A percentile compares a stretch with the other conserved stretches of the same genome.
Evolutionary conservation across 345 rosid genomes (phyloP).

Genomic region (Limnanthes douglasii): DNA sequence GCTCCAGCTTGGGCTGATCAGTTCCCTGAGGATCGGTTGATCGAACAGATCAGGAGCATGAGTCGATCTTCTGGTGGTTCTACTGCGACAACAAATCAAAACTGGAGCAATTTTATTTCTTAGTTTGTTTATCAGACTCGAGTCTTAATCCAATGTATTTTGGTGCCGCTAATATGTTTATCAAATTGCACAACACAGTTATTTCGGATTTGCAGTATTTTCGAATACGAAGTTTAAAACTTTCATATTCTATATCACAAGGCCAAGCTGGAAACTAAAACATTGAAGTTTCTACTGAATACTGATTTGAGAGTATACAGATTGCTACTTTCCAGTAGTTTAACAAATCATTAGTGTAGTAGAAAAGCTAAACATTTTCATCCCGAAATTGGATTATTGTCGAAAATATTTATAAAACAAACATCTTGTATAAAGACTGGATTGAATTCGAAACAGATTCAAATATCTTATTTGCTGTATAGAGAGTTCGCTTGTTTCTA

Average conservation of each 20-base stretch:
- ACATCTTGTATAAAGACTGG: neutral
- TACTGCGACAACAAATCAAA: no score
- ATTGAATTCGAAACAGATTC: neutral
- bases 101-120: neutral
- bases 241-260: no score
- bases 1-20: slow-evolving; percentile 68
- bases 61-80: slow-evolving; percentile 34
- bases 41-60: slow-evolving; percentile 40
- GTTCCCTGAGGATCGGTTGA: slow-evolving; percentile 67
- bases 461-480: no score
- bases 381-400: slow-evolving; percentile 2
- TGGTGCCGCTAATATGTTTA: neutral
- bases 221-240: neutral
- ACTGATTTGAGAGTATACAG: no score
- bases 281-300: no score
- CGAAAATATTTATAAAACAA: no score
- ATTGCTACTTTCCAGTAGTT: slow-evolving; percentile 5
- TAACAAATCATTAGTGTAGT: slow-evolving; percentile 2
- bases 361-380: neutral
- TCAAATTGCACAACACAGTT: neutral
- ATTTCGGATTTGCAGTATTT: neutral
- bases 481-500: slow-evolving; percentile 13
- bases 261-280: no score
- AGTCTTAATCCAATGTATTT: neutral
- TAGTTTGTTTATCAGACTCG: neutral